Evolutionary conservation across 164 flowering plant genomes (phyloP).

Genomic region (Kingdonia uniflora): DNA sequence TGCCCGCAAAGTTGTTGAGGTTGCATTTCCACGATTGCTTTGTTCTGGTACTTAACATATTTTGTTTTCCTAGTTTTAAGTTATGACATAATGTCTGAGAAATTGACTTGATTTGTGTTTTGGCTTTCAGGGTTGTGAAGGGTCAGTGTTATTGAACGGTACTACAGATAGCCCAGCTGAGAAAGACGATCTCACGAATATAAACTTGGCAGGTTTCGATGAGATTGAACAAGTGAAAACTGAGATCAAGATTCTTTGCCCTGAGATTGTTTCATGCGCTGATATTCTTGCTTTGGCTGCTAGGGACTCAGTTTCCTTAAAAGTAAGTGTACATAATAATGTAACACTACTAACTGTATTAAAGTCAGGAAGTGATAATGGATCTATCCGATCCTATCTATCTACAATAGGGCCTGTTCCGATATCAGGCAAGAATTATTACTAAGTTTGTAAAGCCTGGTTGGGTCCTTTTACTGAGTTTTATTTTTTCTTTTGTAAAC

Average conservation of each 20-base stretch:
- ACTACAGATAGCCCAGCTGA: slow-evolving; percentile 29
- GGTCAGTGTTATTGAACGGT: slow-evolving; percentile 46
- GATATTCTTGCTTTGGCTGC: slow-evolving; percentile 52
- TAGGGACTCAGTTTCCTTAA: slow-evolving; percentile 49
- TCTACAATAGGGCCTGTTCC: no score
- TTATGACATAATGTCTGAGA: not conserved
- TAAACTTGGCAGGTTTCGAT: slow-evolving; percentile 34
- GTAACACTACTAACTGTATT: no score
- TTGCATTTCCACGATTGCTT: slow-evolving; percentile 62
- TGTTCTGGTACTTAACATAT: slow-evolving; percentile 26
- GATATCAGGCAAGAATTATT: not conserved
- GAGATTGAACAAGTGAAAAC: slow-evolving; percentile 40
- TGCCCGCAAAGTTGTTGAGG: slow-evolving; percentile 38
- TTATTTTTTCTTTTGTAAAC: no score
- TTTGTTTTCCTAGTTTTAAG: not conserved
- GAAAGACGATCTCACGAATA: slow-evolving; percentile 36
- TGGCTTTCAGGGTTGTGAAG: slow-evolving; percentile 73
- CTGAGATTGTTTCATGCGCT: slow-evolving; percentile 50
- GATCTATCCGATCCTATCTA: no score
- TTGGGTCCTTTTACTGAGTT: no score
- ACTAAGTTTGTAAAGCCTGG: not conserved
- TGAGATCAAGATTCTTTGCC: slow-evolving; percentile 40
- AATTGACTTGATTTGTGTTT: no score
- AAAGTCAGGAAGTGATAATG: no score
- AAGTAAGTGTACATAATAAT: slow-evolving; percentile 20